These are phyloP conservation scores for Cutaneotrichosporon cutaneum DNA, from an alignment of 1,284 basidiomycete genomes.

Conservation along the genomic window DNA sequence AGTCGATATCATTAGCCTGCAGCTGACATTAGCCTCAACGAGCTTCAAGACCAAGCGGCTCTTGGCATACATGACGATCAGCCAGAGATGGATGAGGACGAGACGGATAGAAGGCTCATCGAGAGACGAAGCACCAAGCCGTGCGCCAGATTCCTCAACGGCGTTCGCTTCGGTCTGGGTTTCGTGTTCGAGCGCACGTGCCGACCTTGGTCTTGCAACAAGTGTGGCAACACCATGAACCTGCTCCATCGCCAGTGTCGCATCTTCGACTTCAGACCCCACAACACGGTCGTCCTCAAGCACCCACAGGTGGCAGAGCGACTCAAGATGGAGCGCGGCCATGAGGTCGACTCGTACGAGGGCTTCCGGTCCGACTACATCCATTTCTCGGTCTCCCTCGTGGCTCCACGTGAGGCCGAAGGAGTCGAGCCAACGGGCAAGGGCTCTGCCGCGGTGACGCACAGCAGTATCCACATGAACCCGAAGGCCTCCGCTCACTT, in stretches of 20 bases:
- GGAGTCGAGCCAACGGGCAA: neutral
- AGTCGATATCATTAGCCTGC: conserved; percentile 30
- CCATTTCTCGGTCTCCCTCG: conserved; percentile 85
- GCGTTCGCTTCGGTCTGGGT: conserved; percentile 88
- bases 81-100: conserved; percentile 9
- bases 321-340: conserved; percentile 43
- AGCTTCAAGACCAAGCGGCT: conserved; percentile 55
- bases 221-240: conserved; percentile 55
- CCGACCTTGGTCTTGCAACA: conserved; percentile 63
- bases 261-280: conserved; percentile 75
- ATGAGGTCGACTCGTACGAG: conserved; percentile 71
- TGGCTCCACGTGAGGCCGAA: conserved; percentile 58
- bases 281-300: conserved; percentile 72
- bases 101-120: conserved; percentile 13
- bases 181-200: conserved; percentile 83
- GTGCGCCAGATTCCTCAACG: conserved; percentile 80
- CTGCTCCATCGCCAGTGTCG: conserved; percentile 77
- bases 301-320: conserved; percentile 55
- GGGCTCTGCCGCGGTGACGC: conserved; percentile 36
- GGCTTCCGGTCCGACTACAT: conserved; percentile 93
- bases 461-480: conserved; percentile 81
- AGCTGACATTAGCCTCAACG: conserved; percentile 46
- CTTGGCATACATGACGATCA: conserved; percentile 42
- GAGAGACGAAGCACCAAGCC: conserved; percentile 54
- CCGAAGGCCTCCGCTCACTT: conserved; percentile 87